phyloP scores from a whole-genome alignment of 345 rosid species.

The Passiflora organensis region DNA sequence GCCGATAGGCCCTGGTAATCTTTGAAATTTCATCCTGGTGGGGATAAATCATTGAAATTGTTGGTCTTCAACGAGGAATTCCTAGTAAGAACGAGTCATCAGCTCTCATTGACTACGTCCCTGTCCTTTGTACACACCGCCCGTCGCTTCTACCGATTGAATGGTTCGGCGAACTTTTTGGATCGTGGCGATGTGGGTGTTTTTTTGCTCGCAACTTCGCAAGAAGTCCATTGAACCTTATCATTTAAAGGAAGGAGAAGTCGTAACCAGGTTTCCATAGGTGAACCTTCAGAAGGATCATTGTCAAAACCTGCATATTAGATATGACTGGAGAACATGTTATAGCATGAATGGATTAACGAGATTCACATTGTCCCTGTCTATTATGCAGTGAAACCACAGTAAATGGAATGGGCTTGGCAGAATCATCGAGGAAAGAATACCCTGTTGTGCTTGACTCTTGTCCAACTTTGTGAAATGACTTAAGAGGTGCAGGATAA shows the following conservation, averaged over 20 bases:
- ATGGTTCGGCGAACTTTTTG: conserved; percentile 1
- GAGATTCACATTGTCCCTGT: too few species aligned
- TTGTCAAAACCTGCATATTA: background rate
- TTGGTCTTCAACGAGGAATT: conserved; percentile 7
- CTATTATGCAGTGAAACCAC: too few species aligned
- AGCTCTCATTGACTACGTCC: background rate
- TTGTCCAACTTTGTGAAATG: too few species aligned
- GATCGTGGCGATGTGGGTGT: background rate
- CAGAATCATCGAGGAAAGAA: too few species aligned
- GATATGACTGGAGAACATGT: background rate
- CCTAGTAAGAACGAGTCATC: background rate
- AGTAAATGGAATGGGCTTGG: too few species aligned
- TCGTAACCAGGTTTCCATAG: conserved; percentile 4
- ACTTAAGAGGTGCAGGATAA: too few species aligned
- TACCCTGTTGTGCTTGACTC: too few species aligned
- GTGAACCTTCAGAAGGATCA: background rate
- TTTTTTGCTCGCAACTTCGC: background rate
- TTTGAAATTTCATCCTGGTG: background rate
- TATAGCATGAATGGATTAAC: too few species aligned
- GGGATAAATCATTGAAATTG: conserved; percentile 2
- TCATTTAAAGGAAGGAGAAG: conserved; percentile 18
- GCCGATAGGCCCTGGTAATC: background rate
- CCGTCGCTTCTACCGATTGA: background rate
- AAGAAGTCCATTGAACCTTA: conserved; percentile 13
- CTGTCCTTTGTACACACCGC: background rate